Evolutionary conservation across 768 basidiomycete species (phyloP).

Genomic region (Jaapia argillacea): DNA sequence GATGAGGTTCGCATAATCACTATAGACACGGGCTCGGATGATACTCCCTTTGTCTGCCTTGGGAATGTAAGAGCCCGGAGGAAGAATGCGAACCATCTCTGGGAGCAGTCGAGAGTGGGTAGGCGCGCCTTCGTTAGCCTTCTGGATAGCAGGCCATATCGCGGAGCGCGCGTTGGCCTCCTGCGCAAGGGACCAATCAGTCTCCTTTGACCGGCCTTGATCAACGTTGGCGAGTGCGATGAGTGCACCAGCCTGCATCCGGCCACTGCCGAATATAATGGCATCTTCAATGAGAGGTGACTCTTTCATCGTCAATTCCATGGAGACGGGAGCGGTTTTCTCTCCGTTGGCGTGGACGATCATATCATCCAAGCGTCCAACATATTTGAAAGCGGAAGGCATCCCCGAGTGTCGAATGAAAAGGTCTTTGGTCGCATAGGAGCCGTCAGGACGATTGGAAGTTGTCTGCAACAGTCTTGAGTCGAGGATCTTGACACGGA

Average conservation of each 20-base stretch:
- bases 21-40: conserved; percentile 38
- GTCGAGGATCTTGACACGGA: not conserved
- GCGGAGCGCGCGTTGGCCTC: conserved; percentile 12
- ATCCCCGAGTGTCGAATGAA: conserved; percentile 35
- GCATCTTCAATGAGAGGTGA: conserved; percentile 12
- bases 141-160: conserved; percentile 34
- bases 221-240: conserved; percentile 43
- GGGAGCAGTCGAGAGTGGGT: conserved; percentile 40
- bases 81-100: conserved; percentile 41
- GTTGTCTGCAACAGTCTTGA: conserved; percentile 13
- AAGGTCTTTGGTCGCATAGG: conserved; percentile 47
- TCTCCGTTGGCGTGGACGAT: conserved; percentile 37
- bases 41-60: conserved; percentile 42
- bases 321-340: conserved; percentile 45
- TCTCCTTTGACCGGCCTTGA: too few species aligned
- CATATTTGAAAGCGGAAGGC: conserved; percentile 31
- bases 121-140: conserved; percentile 42
- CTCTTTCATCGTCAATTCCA: conserved; percentile 24
- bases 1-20: conserved; percentile 36
- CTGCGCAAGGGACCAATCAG: too few species aligned
- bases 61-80: conserved; percentile 30
- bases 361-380: conserved; percentile 48
- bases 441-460: conserved; percentile 40
- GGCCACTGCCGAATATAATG: conserved; percentile 41
- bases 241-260: conserved; percentile 39